Percentiles rank a stretch among this genome's conserved stretches.
Conservation (phyloP, 441 rosid species). For the Aquilaria agallochum region DNA sequence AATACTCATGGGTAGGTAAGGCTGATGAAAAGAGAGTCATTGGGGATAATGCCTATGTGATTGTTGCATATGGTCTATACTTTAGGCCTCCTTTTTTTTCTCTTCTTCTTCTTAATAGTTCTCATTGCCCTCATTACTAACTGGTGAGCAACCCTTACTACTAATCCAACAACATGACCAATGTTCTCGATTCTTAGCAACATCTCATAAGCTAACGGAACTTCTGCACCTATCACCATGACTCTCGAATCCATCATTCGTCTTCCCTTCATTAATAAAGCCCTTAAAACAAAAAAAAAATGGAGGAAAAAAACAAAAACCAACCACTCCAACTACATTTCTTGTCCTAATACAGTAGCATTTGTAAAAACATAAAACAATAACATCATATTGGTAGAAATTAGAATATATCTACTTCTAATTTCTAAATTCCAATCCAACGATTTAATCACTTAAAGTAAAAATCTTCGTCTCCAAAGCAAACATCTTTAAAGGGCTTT, state of each 20-base stretch:
- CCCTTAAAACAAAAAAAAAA: too few species aligned
- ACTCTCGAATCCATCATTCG: slow-evolving; percentile 64
- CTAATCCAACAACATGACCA: slow-evolving; percentile 39
- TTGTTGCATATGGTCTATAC: slow-evolving; percentile 71
- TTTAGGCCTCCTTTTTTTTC: slow-evolving; percentile 72
- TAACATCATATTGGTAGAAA: too few species aligned
- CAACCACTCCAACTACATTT: slow-evolving; percentile 3
- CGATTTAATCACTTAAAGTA: too few species aligned
- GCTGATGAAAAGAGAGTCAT: slow-evolving; percentile 66
- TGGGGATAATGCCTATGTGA: slow-evolving; percentile 53
- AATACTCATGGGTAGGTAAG: slow-evolving; percentile 49
- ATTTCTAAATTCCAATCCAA: slow-evolving; percentile 6
- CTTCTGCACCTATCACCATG: slow-evolving; percentile 87
- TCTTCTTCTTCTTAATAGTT: slow-evolving; percentile 66
- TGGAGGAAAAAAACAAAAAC: neutral
- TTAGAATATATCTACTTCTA: slow-evolving; percentile 3
- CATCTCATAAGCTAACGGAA: slow-evolving; percentile 75
- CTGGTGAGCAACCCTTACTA: slow-evolving; percentile 30
- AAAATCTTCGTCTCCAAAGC: too few species aligned
- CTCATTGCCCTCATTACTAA: slow-evolving; percentile 35
- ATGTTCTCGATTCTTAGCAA: slow-evolving; percentile 63
- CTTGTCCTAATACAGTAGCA: slow-evolving; percentile 17
- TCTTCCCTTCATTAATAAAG: slow-evolving; percentile 61
- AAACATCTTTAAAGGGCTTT: too few species aligned
- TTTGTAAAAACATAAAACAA: slow-evolving; percentile 8